Base-by-base conservation (phyloP, 2,329 filamentous ascomycete genomes). In the Xylaria hypoxylon region DNA sequence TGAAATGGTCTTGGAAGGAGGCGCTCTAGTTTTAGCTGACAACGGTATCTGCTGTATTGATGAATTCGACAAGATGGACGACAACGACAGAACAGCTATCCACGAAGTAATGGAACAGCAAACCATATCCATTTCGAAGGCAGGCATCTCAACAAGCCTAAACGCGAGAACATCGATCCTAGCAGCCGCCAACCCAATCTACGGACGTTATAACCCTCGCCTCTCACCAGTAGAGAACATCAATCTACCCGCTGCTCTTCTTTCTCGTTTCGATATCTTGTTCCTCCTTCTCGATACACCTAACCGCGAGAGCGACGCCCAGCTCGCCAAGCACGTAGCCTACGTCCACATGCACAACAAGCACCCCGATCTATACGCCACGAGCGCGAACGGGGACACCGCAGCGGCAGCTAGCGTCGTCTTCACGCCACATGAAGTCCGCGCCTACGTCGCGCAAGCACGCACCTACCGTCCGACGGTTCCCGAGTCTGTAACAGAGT, bases 171-270 rank as follows among this genome's bases (percentile, higher is more conserved):
- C 96, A 22, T 97, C 94, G 0, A 97, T 99, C 75, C 88, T 99
- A 17, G 95, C 96, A 19, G 96, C 96, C 22, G 96, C 96, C 72
- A 99, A 99, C 82, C 96, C 96, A 64, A 87, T 99, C 47, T 99
- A 99, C 76, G 96, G 96, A 70, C 93, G 96, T 69, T 99, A 99
- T 85, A 99, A 99, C 82, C 96, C 96, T 63, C 93, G 94, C 70
- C 92, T 99, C 74, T 97, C 95, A 0, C 96, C 96, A 0, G 94
- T 99, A 28, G 96, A 99, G 80, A 99, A 99, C 80, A 99, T 99
- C 82, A 99, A 99, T 80, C 89, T 99, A 45, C 96, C 96, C n/a
- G 96, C 96, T 19, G 96, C 96, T 22, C 88, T 99, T 22, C 88
- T 99, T 61, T 97, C 95, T 66, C 93, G 96, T 87, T 99, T 99